Conservation (phyloP, 2,329 filamentous ascomycete species). For the Lecanicillium sp. region DNA sequence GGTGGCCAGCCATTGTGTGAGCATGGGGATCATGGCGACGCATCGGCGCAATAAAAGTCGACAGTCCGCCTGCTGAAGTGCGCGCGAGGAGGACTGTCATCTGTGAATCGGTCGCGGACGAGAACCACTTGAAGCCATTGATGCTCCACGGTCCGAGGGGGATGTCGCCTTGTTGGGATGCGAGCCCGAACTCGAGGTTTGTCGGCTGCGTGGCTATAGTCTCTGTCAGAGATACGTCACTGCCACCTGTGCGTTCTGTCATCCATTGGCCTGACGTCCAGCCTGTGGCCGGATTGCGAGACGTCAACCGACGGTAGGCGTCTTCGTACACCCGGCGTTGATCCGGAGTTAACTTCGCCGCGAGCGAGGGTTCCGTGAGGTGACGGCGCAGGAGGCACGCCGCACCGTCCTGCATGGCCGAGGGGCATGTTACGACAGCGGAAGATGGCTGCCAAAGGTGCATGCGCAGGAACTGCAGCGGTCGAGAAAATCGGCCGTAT, state of each 20-base stretch:
- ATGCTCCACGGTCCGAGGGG: constrained; percentile 51
- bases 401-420: constrained; percentile 61
- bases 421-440: constrained; percentile 58
- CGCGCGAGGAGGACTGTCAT: constrained; percentile 57
- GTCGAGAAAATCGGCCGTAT: constrained; percentile 44
- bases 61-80: constrained; percentile 43
- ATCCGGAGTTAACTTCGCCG: constrained; percentile 21
- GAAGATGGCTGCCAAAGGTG: constrained; percentile 56
- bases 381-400: constrained; percentile 44
- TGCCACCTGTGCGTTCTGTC: constrained; percentile 65
- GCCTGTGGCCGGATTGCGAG: constrained; percentile 40
- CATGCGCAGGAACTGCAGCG: constrained; percentile 52
- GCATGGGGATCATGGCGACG: constrained; percentile 34
- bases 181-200: constrained; percentile 7
- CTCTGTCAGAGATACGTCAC: constrained; percentile 63
- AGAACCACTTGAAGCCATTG: constrained; percentile 65
- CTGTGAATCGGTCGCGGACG: constrained; percentile 57
- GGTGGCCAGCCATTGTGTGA: constrained; percentile 23
- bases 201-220: constrained; percentile 43
- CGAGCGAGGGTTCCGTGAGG: constrained; percentile 27
- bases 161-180: constrained; percentile 5
- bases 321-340: constrained; percentile 42
- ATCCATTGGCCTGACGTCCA: constrained; percentile 78
- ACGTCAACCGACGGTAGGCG: constrained; percentile 48
- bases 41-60: constrained; percentile 61